These are phyloP conservation scores for Pontederia paniculata DNA, from an alignment of 176 grass and related monocot genomes.

Conservation along the genomic window DNA sequence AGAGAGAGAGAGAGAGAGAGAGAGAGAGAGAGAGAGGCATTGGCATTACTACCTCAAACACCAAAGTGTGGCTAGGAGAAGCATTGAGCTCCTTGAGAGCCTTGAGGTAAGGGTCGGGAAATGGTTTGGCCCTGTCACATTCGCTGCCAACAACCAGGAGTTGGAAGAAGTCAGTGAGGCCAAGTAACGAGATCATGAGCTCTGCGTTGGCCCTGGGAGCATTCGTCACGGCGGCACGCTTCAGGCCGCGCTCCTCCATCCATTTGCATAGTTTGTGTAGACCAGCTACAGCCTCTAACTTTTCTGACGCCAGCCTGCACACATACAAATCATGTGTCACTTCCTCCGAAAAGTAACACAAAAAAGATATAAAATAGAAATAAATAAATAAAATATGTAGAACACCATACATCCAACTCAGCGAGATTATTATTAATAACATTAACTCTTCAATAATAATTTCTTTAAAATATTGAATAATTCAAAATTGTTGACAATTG, in stretches of 20 bases:
- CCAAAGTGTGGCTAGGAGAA: conserved; percentile 51
- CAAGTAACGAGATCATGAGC: conserved; percentile 46
- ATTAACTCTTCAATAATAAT: too few species aligned
- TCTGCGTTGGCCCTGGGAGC: conserved; percentile 61
- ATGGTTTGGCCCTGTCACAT: conserved; percentile 66
- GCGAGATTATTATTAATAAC: too few species aligned
- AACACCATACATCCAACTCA: too few species aligned
- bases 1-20: neutral
- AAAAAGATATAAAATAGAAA: too few species aligned
- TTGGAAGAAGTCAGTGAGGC: conserved; percentile 58
- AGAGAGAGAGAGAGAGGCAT: neutral
- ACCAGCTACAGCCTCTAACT: conserved; percentile 43
- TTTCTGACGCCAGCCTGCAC: conserved; percentile 32
- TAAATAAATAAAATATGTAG: too few species aligned
- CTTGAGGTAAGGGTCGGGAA: conserved; percentile 65
- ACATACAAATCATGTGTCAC: too few species aligned
- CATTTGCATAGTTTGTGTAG: conserved; percentile 52
- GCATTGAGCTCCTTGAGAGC: conserved; percentile 45
- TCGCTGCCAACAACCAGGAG: conserved; percentile 50
- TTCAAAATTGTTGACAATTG: too few species aligned
- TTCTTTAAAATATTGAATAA: too few species aligned
- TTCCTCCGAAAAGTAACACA: too few species aligned
- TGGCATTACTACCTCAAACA: conserved; percentile 53
- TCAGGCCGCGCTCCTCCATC: conserved; percentile 39
- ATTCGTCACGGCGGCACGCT: conserved; percentile 60